Evolutionary conservation across 2,329 filamentous ascomycete species (phyloP).

Genomic region (Botrytis paeoniae): DNA sequence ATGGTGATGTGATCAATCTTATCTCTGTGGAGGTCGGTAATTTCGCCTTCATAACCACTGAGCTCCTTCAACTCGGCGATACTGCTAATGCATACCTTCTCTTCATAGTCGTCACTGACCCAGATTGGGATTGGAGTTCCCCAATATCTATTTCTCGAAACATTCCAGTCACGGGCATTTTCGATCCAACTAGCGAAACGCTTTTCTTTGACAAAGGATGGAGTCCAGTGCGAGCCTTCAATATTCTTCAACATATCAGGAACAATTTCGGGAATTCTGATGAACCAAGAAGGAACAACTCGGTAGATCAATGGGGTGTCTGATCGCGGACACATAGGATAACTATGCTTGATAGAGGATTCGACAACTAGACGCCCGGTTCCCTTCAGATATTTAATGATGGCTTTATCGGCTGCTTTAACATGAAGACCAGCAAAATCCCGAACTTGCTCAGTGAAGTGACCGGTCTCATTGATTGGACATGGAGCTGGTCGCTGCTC

Average conservation of each 20-base stretch:
- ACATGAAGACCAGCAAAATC: conserved; percentile 88
- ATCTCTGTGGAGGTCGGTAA: conserved; percentile 86
- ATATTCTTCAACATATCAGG: conserved; percentile 90
- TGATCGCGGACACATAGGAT: conserved; percentile 92
- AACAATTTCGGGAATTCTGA: conserved; percentile 79
- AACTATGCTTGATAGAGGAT: conserved; percentile 84
- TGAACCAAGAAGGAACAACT: conserved; percentile 92
- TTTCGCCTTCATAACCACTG: conserved; percentile 79
- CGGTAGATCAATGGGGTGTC: conserved; percentile 92
- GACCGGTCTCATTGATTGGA: conserved; percentile 80
- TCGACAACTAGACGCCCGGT: conserved; percentile 77
- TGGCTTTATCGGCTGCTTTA: conserved; percentile 87
- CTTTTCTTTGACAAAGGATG: conserved; percentile 83
- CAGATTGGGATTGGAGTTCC: conserved; percentile 89
- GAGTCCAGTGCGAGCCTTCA: conserved; percentile 87
- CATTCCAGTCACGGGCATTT: conserved; percentile 92
- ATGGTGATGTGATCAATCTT: conserved; percentile 94
- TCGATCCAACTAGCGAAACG: conserved; percentile 89
- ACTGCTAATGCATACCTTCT: conserved; percentile 82
- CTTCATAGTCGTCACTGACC: conserved; percentile 85
- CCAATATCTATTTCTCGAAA: conserved; percentile 93
- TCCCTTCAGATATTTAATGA: conserved; percentile 83
- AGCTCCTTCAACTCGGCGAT: conserved; percentile 79
- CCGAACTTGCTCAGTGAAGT: conserved; percentile 71
- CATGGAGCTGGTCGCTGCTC: conserved; percentile 80